These are phyloP conservation scores for Phaeophleospora eucalypticola DNA, from an alignment of 2,329 filamentous ascomycete species.

Conservation along the genomic window DNA sequence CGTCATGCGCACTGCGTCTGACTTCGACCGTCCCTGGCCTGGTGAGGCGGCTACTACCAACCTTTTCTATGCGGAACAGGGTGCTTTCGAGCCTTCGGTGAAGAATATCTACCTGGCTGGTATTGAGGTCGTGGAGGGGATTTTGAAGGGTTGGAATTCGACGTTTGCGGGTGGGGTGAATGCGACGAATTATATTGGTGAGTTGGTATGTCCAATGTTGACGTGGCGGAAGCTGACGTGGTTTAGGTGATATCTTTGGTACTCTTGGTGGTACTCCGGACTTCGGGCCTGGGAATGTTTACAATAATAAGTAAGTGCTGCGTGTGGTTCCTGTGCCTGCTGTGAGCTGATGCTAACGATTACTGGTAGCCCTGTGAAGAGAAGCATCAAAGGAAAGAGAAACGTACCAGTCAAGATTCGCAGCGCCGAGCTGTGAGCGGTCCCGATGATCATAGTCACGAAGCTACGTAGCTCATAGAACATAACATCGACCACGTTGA, in stretches of 20 bases:
- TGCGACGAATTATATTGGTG: conserved; percentile 57
- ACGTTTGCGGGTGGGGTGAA: conserved; percentile 56
- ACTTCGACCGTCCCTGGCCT: conserved; percentile 67
- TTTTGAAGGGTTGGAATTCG: conserved; percentile 57
- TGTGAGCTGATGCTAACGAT: neutral
- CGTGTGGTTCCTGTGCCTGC: neutral
- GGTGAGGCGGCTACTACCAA: conserved; percentile 56
- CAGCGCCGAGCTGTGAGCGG: neutral
- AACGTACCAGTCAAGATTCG: conserved; percentile 5
- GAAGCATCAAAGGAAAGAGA: conserved; percentile 14
- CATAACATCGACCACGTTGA: no score
- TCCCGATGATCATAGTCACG: neutral
- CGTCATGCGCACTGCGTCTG: conserved; percentile 63
- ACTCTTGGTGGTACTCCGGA: conserved; percentile 51
- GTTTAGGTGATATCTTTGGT: conserved; percentile 54
- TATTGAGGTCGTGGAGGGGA: conserved; percentile 60
- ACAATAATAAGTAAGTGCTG: conserved; percentile 17
- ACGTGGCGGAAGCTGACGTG: neutral
- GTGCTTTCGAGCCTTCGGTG: conserved; percentile 60
- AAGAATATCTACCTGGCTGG: conserved; percentile 65
- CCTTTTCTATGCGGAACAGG: conserved; percentile 57
- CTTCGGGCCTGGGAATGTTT: conserved; percentile 20
- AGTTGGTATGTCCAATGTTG: neutral
- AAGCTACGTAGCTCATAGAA: no score
- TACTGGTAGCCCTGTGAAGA: conserved; percentile 9